These are phyloP conservation scores for Alternaria sp. DNA, from an alignment of 2,329 filamentous ascomycete species.

Conservation along the genomic window DNA sequence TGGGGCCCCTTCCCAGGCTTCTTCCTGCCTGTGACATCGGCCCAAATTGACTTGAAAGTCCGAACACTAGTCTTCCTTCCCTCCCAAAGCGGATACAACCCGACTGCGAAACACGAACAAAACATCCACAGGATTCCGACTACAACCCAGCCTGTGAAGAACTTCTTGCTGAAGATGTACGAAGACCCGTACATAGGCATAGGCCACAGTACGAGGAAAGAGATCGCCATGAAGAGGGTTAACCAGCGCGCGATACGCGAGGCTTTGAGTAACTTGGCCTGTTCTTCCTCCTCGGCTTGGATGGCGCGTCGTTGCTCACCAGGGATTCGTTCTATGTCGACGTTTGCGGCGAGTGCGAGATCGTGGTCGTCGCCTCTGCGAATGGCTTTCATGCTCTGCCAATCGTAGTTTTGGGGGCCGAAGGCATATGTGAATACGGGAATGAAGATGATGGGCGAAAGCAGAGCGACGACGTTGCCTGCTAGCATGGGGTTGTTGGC, in stretches of 20 bases:
- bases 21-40: slow-evolving; percentile 63
- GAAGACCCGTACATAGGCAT: slow-evolving; percentile 87
- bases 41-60: slow-evolving; percentile 68
- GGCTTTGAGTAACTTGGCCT: slow-evolving; percentile 54
- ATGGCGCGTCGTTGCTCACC: slow-evolving; percentile 55
- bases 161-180: slow-evolving; percentile 83
- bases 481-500: slow-evolving; percentile 85
- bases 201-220: slow-evolving; percentile 84
- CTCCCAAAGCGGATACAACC: slow-evolving; percentile 83
- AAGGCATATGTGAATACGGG: slow-evolving; percentile 78
- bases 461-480: slow-evolving; percentile 83
- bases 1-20: slow-evolving; percentile 19
- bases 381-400: slow-evolving; percentile 82
- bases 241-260: slow-evolving; percentile 63
- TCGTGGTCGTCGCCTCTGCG: slow-evolving; percentile 81
- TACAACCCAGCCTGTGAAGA: slow-evolving; percentile 84
- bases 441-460: slow-evolving; percentile 78
- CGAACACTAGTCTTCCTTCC: slow-evolving; percentile 72
- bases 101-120: slow-evolving; percentile 75
- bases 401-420: slow-evolving; percentile 82
- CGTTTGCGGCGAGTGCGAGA: slow-evolving; percentile 67
- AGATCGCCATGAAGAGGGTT: slow-evolving; percentile 72
- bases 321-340: slow-evolving; percentile 72
- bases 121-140: slow-evolving; percentile 78
- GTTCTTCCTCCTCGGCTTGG: slow-evolving; percentile 54